Evolutionary conservation across 495 filamentous ascomycete genomes (phyloP), one percentile per base, ranked within the genome.

Genomic region (Haplographium delicatum): DNA sequence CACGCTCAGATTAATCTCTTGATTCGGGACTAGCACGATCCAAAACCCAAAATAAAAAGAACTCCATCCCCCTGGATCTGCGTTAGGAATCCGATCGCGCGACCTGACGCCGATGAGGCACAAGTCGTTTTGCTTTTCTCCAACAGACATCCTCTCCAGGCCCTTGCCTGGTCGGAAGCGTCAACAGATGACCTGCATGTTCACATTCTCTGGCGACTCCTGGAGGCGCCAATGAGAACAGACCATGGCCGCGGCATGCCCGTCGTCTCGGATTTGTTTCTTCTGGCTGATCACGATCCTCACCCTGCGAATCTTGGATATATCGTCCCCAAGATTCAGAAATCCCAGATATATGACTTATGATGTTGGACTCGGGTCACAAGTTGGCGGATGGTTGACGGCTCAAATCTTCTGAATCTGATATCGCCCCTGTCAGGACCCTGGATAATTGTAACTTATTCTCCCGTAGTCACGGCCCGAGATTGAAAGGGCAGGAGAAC

Each of bases 71-170:
- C n/a, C n/a, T n/a, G n/a, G n/a, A n/a, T n/a, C n/a, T n/a, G n/a
- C n/a, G n/a, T n/a, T n/a, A n/a, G n/a, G n/a, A n/a, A n/a, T n/a
- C n/a, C n/a, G n/a, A n/a, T n/a, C n/a, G n/a, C n/a, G n/a, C n/a
- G n/a, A n/a, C n/a, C n/a, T n/a, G n/a, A 39, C 22, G 28, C 6
- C 13, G 28, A 22, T 41, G 42, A 44, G 42, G 42, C 42, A 28
- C 23, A n/a, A 10, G 5, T 28, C 20, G 42, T 44, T 44, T 44
- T 44, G 42, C 42, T 44, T 44, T 44, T 44, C 24, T 13, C 4
- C n/a, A 33, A 33, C 7, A 13, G 35, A 19, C 35, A 19, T 39
- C 35, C 18, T 19, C 35, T 15, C 16, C 22, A 19, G 22, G 11
- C 7, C 35, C 35, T 19, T 20, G 16, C 35, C 35, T 39, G 35